These are phyloP conservation scores for Pythium periplocum DNA, from an alignment of 352 stramenopile genomes.

Conservation along the genomic window DNA sequence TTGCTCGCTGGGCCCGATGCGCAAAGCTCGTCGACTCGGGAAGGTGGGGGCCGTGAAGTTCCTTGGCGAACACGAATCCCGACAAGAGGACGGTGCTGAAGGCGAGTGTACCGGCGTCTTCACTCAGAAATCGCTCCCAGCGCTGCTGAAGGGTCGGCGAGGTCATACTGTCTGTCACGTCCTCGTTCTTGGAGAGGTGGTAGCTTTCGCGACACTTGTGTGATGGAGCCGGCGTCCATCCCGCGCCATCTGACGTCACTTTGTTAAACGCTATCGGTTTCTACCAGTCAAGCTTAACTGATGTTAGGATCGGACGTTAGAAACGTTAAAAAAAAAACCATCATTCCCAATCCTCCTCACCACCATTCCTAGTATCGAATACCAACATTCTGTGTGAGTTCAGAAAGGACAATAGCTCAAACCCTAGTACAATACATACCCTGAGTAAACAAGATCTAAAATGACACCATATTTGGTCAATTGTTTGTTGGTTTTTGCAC, in stretches of 20 bases:
- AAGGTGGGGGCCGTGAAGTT: constrained; percentile 14
- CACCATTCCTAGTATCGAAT: constrained; percentile 4
- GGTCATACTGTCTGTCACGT: too few relatives aligned
- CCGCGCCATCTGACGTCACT: constrained; percentile 6
- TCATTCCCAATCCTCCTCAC: constrained; percentile 1
- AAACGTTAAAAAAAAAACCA: background rate
- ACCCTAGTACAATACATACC: background rate
- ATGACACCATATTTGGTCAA: too few relatives aligned
- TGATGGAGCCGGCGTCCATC: constrained; percentile 2
- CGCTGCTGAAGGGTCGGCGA: constrained; percentile 22
- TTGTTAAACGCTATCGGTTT: too few relatives aligned
- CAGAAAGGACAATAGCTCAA: background rate
- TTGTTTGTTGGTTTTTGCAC: too few relatives aligned
- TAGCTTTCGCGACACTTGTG: background rate
- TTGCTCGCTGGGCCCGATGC: constrained; percentile 24
- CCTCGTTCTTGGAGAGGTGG: background rate
- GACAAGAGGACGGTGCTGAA: constrained; percentile 25
- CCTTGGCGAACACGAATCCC: constrained; percentile 20
- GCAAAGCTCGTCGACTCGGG: background rate
- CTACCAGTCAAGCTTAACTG: too few relatives aligned
- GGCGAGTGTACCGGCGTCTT: constrained; percentile 32
- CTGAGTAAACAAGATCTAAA: background rate
- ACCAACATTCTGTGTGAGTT: background rate
- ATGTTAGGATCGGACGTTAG: background rate
- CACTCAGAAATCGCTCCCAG: constrained; percentile 38